phyloP scores from a whole-genome alignment of 2,329 filamentous ascomycete genomes.

The Colletotrichum lini region DNA sequence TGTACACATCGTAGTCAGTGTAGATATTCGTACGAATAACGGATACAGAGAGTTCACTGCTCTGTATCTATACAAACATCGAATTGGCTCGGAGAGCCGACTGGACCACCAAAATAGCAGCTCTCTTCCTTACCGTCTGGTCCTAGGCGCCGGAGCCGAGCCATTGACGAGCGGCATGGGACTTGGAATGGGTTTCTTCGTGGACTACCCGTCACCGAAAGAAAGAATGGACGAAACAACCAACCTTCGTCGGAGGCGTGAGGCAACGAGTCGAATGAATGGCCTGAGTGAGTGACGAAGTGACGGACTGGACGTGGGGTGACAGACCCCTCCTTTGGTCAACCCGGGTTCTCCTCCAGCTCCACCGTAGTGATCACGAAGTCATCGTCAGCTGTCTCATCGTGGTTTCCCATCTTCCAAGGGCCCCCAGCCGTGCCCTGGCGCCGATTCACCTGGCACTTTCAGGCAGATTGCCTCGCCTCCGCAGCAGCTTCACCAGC shows the following conservation, averaged over 20 bases:
- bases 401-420: slow-evolving; percentile 37
- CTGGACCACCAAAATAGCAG: slow-evolving; percentile 24
- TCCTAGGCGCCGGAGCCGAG: slow-evolving; percentile 2
- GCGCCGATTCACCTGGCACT: slow-evolving; percentile 21
- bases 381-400: slow-evolving; percentile 39
- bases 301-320: slow-evolving; percentile 30
- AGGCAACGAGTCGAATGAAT: slow-evolving; percentile 8
- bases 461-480: slow-evolving; percentile 11
- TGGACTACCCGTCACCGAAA: slow-evolving; percentile 16
- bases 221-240: slow-evolving; percentile 1
- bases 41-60: too few relatives aligned
- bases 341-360: slow-evolving; percentile 18
- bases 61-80: background rate
- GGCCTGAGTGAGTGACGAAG: slow-evolving; percentile 25
- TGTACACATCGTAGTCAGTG: too few relatives aligned
- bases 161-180: slow-evolving; percentile 25
- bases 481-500: slow-evolving; percentile 17
- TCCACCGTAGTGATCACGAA: slow-evolving; percentile 37
- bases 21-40: too few relatives aligned
- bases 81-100: background rate
- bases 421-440: slow-evolving; percentile 24
- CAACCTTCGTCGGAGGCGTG: slow-evolving; percentile 6
- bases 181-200: slow-evolving; percentile 16
- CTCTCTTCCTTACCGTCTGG: background rate
- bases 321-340: slow-evolving; percentile 31